Base-by-base conservation (phyloP, 2,329 filamentous ascomycete genomes). In the Zymoseptoria passerinii region DNA sequence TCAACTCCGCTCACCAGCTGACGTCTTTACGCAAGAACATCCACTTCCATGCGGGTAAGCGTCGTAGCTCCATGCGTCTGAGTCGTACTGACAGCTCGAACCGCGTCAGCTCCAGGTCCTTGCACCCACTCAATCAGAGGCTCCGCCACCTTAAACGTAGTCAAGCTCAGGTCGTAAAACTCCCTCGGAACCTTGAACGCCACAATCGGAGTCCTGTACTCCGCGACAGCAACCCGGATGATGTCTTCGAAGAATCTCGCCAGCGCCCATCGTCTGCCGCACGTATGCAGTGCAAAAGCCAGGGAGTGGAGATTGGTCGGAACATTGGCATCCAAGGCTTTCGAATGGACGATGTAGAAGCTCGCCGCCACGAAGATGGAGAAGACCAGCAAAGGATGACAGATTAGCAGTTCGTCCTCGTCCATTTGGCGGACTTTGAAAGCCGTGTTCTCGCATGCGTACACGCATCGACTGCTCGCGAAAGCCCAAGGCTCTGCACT, bases 271-370 rank as follows among this genome's bases (percentile, higher is more conserved):
- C 66, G 65, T 18, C 65, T 63, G 0, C 64, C 67, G 49, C 65
- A 68, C 1, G 61, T 63, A 44, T 68, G 64, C 16, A 70, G 60
- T 13, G 65, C 65, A 48, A 65, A 65, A 7, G 66, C 62, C 7
- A 70, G 63, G 9, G 65, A 59, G 53, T 69, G 63, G 9, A 68
- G 56, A 48, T 68, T 66, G 0, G 60, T 63, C 0, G 67, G 65
- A 1, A 65, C 61, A 35, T 66, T 62, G 2, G 63, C 60, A 49
- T 64, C 62, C 52, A 68, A 61, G 4, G 65, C 56, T 28, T 68
- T 68, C 2, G 68, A 65, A 23, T 70, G 68, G 23, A 70, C 68
- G 18, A 69, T 57, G 53, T 66, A 66, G 51, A 69, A 70, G 13
- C 68, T 49, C 2, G 66, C 62, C 3, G 66, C 66, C 27, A 66